Conservation (phyloP, 2,329 filamentous ascomycete genomes). For the Diaporthe sp. region DNA sequence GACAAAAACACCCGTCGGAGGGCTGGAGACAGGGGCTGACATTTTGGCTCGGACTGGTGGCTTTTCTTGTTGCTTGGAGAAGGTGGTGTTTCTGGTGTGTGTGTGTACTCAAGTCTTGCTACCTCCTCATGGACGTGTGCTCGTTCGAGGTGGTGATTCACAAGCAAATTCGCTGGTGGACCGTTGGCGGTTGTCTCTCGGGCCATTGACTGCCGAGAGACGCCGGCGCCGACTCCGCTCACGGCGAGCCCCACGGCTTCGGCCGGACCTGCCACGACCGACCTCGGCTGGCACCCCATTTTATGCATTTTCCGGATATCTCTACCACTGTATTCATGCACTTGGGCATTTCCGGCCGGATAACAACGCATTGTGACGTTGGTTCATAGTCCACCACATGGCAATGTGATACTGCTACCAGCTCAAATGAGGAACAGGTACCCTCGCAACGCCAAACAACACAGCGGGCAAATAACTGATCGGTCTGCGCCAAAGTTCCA, state of each 20-base stretch:
- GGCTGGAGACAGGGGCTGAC: slow-evolving; percentile 39
- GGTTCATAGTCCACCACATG: not conserved
- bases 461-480: not conserved
- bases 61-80: not conserved
- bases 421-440: not conserved
- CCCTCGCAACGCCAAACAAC: not conserved
- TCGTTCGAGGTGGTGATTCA: not conserved
- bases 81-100: not conserved
- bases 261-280: slow-evolving; percentile 4
- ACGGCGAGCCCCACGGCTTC: not conserved
- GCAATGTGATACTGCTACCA: slow-evolving; percentile 10
- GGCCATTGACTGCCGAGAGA: slow-evolving; percentile 26
- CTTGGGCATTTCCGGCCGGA: slow-evolving; percentile 25
- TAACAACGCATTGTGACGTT: slow-evolving; percentile 1
- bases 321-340: not conserved
- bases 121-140: not conserved
- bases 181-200: not conserved
- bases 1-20: slow-evolving; percentile 67
- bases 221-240: slow-evolving; percentile 19
- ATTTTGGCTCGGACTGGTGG: slow-evolving; percentile 1
- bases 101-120: not conserved
- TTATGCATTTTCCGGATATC: slow-evolving; percentile 17
- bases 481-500: not conserved
- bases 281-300: slow-evolving; percentile 2
- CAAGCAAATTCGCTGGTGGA: not conserved